Conservation (phyloP, 1,284 basidiomycete genomes). For the Sanghuangporus baumii region DNA sequence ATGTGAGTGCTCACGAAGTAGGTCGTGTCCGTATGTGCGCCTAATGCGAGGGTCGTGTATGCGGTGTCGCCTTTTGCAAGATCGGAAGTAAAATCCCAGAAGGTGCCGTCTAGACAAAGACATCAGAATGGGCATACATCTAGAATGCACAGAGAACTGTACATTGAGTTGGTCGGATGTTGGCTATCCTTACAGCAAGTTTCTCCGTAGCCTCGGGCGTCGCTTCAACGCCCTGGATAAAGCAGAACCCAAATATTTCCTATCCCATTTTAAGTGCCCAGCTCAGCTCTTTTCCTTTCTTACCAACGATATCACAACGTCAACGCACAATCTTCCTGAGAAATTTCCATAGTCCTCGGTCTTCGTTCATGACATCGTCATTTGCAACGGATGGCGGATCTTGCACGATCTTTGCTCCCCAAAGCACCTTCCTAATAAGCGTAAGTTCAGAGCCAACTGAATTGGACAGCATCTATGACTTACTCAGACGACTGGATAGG, state of each 20-base stretch:
- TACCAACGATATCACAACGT: background rate
- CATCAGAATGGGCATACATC: conserved; percentile 9
- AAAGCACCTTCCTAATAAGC: conserved; percentile 59
- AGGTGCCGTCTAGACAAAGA: conserved; percentile 64
- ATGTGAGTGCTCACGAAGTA: conserved; percentile 65
- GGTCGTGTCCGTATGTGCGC: conserved; percentile 93
- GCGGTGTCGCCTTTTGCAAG: conserved; percentile 58
- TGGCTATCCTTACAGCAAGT: conserved; percentile 73
- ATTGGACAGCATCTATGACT: background rate
- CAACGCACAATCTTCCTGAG: conserved; percentile 66
- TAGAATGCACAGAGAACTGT: conserved; percentile 22
- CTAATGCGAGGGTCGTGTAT: conserved; percentile 85
- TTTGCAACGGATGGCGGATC: conserved; percentile 76
- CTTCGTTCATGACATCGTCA: conserved; percentile 70
- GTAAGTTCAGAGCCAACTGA: conserved; percentile 7
- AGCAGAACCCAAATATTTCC: conserved; percentile 87
- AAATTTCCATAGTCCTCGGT: conserved; percentile 75
- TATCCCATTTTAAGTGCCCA: conserved; percentile 27
- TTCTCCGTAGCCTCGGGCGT: conserved; percentile 84
- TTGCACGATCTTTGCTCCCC: conserved; percentile 75
- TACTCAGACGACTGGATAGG: background rate
- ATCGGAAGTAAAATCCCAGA: conserved; percentile 97
- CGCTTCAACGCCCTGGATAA: conserved; percentile 77
- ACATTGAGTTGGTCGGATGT: conserved; percentile 95
- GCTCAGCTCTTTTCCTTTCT: background rate